Conservation (phyloP, 108 stramenopile species). For the Hondaea fermentalgiana region DNA sequence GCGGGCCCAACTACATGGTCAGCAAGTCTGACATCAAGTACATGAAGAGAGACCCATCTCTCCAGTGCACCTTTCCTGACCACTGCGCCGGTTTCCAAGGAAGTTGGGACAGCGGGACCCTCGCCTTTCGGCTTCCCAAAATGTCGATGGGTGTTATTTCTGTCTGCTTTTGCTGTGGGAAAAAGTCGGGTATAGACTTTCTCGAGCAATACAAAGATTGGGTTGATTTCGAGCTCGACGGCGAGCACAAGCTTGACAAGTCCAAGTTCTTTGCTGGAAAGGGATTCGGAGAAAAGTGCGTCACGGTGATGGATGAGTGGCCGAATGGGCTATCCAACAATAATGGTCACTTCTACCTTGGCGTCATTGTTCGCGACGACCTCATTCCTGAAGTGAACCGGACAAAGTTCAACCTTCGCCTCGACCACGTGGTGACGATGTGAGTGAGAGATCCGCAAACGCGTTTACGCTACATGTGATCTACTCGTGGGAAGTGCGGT, state of each 20-base stretch:
- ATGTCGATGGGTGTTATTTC: constrained; percentile 40
- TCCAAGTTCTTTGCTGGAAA: background rate
- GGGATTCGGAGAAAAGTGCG: background rate
- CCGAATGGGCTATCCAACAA: background rate
- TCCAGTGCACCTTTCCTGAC: constrained; percentile 39
- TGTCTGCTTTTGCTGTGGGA: constrained; percentile 41
- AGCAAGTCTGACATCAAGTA: constrained; percentile 43
- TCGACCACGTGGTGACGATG: background rate
- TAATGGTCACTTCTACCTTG: background rate
- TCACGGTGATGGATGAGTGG: background rate
- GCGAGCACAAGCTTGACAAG: background rate
- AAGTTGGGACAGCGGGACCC: constrained; percentile 15
- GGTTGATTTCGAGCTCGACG: background rate
- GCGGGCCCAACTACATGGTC: constrained; percentile 38
- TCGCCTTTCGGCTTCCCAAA: constrained; percentile 37
- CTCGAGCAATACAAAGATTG: background rate
- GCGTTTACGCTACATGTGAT: too few species aligned
- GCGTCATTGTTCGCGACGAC: background rate
- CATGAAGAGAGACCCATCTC: constrained; percentile 28
- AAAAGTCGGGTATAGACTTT: background rate
- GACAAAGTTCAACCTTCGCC: background rate
- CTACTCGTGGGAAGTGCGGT: too few species aligned
- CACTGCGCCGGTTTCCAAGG: constrained; percentile 42
- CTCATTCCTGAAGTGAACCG: background rate
- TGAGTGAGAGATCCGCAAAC: background rate